Evolutionary conservation across 2,329 filamentous ascomycete species (phyloP), one percentile per base, ranked within the genome.

Genomic region (Dactylellina parvicollis): DNA sequence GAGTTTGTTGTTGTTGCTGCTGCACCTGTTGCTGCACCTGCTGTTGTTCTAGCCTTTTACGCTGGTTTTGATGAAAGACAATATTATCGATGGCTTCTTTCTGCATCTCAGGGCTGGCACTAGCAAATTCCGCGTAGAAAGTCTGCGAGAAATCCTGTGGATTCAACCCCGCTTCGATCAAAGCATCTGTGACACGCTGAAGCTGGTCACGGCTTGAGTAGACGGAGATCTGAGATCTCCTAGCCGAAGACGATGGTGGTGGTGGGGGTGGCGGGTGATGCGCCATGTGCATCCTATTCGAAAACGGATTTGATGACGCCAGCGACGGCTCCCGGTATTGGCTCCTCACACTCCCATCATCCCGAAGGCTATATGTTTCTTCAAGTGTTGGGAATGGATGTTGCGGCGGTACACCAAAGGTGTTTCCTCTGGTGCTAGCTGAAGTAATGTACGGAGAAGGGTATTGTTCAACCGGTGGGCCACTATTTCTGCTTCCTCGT

Each of bases 31-130:
- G 59, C 26, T 56, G 61, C 18, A 36, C 44, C 36, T 66, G 67
- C 18, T 57, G 49, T 18, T 64, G 67, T 32, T 65, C 67, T 4
- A 55, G 14, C 8, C 67, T n/a, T 28, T 72, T 72, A n/a, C 67
- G 50, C 36, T 72, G 62, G 9, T 38, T 42, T 44, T 66, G 66
- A 55, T 72, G 67, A 18, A 64, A 52, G n/a, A 65, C 30, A 22
- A 72, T 72, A 4, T 65, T 72, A 14, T 64, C 59, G 32, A 72
- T 72, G 1, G 67, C 67, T 5, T 72, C 67, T 9, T 72, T 72
- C 34, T 72, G 67, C 67, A 59, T 72, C 9, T 72, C 67, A 26
- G 67, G 34, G 22, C 30, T 72, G 3, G 67, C 67, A 26, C 59
- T 65, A 2, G 59, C 67, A 28, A 72, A 72, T n/a, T 72, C 67